phyloP scores from a whole-genome alignment of 768 basidiomycete species.

The Phaeotremella skinneri region DNA sequence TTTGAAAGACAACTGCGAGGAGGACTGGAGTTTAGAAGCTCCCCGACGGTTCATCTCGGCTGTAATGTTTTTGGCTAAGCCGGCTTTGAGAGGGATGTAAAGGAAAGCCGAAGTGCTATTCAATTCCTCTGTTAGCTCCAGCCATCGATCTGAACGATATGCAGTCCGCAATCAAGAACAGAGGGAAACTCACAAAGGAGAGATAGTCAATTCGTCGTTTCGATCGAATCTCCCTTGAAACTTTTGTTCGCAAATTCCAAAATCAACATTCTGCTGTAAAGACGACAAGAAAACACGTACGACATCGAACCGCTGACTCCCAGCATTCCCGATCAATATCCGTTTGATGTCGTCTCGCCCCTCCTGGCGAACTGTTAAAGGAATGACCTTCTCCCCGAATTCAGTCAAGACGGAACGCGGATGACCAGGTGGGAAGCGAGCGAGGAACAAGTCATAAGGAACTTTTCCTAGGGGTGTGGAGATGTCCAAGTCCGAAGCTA shows the following conservation, averaged over 20 bases:
- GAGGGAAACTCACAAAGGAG: slow-evolving; percentile 58
- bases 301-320: slow-evolving; percentile 52
- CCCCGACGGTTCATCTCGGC: slow-evolving; percentile 41
- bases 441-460: slow-evolving; percentile 66
- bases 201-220: slow-evolving; percentile 74
- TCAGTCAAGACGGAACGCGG: slow-evolving; percentile 43
- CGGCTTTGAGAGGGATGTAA: slow-evolving; percentile 32
- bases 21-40: slow-evolving; percentile 29
- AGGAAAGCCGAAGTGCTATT: slow-evolving; percentile 29
- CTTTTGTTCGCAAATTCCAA: slow-evolving; percentile 12
- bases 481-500: slow-evolving; percentile 57
- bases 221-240: slow-evolving; percentile 66
- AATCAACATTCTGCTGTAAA: background rate
- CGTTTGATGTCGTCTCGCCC: slow-evolving; percentile 25
- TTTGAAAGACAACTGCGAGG: background rate
- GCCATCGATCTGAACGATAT: background rate
- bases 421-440: slow-evolving; percentile 54
- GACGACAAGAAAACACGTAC: slow-evolving; percentile 22
- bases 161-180: background rate
- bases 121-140: slow-evolving; percentile 13
- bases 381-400: slow-evolving; percentile 55
- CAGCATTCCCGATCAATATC: slow-evolving; percentile 47
- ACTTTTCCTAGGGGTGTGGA: slow-evolving; percentile 65
- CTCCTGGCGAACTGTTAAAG: slow-evolving; percentile 57
- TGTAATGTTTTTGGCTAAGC: slow-evolving; percentile 30